Conservation (phyloP, 1,284 basidiomycete species). For the Pholiota adiposa region DNA sequence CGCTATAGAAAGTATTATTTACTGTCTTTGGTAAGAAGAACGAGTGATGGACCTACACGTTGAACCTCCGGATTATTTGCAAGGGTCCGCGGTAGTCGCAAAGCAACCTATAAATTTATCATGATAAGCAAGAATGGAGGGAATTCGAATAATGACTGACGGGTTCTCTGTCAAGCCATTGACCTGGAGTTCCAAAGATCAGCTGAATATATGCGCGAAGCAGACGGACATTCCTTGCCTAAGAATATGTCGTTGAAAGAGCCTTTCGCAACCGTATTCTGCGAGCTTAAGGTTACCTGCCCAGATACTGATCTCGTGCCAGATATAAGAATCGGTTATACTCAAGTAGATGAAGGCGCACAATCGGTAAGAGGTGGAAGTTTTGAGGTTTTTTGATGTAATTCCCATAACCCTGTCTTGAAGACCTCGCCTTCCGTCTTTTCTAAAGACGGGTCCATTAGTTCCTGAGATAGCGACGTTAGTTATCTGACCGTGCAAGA, state of each 20-base stretch:
- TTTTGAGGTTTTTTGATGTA: conserved; percentile 38
- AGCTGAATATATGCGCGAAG: neutral
- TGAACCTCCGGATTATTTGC: conserved; percentile 36
- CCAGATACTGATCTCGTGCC: conserved; percentile 41
- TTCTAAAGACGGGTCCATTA: conserved; percentile 36
- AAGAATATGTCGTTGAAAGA: conserved; percentile 44
- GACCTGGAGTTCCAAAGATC: conserved; percentile 27
- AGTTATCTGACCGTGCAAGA: conserved; percentile 1
- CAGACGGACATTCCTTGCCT: conserved; percentile 28
- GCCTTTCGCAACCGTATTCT: conserved; percentile 36
- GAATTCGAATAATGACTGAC: conserved; percentile 18
- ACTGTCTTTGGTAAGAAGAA: neutral
- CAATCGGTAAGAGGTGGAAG: conserved; percentile 45
- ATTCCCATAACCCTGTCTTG: conserved; percentile 39
- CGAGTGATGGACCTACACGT: conserved; percentile 27
- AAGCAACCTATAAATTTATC: conserved; percentile 30
- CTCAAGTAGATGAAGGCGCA: conserved; percentile 28
- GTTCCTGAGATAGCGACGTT: conserved; percentile 31
- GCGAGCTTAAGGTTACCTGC: conserved; percentile 37
- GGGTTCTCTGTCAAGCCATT: conserved; percentile 43
- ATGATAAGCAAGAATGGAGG: neutral
- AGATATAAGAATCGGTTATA: neutral
- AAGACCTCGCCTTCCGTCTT: conserved; percentile 36
- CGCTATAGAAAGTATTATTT: conserved; percentile 28
- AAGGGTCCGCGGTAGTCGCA: conserved; percentile 36